Evolutionary conservation across 768 basidiomycete species (phyloP), one percentile per base, ranked within the genome.

Genomic region (Russula dissimulans): DNA sequence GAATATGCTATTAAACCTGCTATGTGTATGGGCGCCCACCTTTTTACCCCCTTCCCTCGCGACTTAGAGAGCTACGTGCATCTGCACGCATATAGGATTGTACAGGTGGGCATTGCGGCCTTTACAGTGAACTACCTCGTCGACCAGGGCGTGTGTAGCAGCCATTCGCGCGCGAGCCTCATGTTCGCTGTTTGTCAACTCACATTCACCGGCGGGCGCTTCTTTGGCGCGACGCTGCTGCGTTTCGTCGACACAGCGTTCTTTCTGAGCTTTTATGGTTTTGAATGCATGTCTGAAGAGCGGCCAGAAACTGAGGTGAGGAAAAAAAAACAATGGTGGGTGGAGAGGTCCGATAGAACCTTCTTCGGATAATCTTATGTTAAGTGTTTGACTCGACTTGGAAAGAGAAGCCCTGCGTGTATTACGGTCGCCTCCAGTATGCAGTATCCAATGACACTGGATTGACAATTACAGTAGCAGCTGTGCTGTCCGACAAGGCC

Each of bases 171-270:
- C 60, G 86, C 84, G 43, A 84, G 85, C 57, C 72, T 83, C 54
- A 70, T 88, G 56, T 85, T 87, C 66, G 89, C 86, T 7, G 83
- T 84, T 69, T 87, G 83, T 65, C 83, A 87, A 66, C 77, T 87
- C 69, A 84, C 83, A 14, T 85, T 85, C 69, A 82, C 84, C 2
- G 70, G 81, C 17, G 83, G 81, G 61, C 76, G 84, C 56, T 88
- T 89, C 69, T 71, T 87, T 60, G 75, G 84, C 26, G 83, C 85
- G 15, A 71, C 71, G 12, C 74, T 89, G 32, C 74, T 89, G 50
- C 80, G 82, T 50, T 83, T 77, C 67, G 67, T 87, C 61, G 84
- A 87, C 67, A 82, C 87, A 11, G 85, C 86, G 2, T 69, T 87
- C 58, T 67, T 88, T 58, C 76, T 87, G 42, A 71, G 76, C 22